phyloP scores from a whole-genome alignment of 2,329 filamentous ascomycete genomes.

The Mycosphaerella sp. region DNA sequence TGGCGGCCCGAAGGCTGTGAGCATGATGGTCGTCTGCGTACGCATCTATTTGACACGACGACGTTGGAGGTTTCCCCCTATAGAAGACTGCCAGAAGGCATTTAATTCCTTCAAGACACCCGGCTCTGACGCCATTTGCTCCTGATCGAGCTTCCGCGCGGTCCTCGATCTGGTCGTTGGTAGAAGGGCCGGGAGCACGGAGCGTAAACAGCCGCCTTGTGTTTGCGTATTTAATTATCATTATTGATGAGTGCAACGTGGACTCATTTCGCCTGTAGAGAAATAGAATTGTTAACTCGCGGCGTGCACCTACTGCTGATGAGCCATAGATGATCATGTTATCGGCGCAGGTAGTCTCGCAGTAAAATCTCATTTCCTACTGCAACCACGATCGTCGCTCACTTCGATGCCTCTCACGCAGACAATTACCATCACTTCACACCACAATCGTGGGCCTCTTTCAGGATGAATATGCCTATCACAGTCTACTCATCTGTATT shows the following conservation, averaged over 20 bases:
- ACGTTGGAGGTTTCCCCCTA: conserved; percentile 1
- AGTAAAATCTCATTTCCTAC: too few relatives aligned
- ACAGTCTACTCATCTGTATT: too few relatives aligned
- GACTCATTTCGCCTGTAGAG: conserved; percentile 11
- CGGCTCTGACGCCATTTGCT: conserved; percentile 15
- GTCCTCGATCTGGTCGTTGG: conserved; percentile 7
- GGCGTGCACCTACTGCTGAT: not conserved
- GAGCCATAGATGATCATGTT: conserved; percentile 1
- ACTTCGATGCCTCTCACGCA: too few relatives aligned
- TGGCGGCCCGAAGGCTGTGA: not conserved
- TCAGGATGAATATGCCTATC: too few relatives aligned
- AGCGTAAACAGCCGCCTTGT: not conserved
- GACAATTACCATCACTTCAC: too few relatives aligned
- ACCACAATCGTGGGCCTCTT: too few relatives aligned
- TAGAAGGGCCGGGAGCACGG: conserved; percentile 9
- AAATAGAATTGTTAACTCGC: not conserved
- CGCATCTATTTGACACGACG: conserved; percentile 12
- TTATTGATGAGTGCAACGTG: conserved; percentile 3
- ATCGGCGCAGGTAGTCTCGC: not conserved
- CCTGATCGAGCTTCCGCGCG: conserved; percentile 3
- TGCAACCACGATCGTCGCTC: too few relatives aligned
- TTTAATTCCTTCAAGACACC: conserved; percentile 13
- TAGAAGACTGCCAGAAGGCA: conserved; percentile 17
- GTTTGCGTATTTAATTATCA: not conserved
- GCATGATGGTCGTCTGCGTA: not conserved